phyloP scores from a whole-genome alignment of 495 filamentous ascomycete genomes.

The Penicillium ochrochloron region DNA sequence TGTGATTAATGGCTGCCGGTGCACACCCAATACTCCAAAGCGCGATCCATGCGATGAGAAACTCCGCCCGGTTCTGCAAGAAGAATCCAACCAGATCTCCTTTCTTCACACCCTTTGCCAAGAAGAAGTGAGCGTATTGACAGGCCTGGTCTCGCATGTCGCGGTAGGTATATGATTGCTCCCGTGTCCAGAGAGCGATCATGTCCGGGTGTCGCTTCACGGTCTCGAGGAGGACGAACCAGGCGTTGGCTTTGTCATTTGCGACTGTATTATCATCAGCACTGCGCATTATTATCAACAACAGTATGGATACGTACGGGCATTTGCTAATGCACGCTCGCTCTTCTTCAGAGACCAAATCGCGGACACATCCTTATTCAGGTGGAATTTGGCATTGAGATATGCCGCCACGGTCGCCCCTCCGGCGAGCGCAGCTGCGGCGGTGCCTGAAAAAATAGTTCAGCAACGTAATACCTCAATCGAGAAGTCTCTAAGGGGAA shows the following conservation, averaged over 20 bases:
- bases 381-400: slow-evolving; percentile 70
- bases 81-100: slow-evolving; percentile 73
- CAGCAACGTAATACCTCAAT: background rate
- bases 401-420: slow-evolving; percentile 59
- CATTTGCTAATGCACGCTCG: slow-evolving; percentile 43
- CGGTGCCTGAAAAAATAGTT: slow-evolving; percentile 18
- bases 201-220: slow-evolving; percentile 51
- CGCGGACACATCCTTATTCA: slow-evolving; percentile 60
- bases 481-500: background rate
- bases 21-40: slow-evolving; percentile 67
- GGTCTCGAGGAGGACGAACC: slow-evolving; percentile 67
- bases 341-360: slow-evolving; percentile 38
- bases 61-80: slow-evolving; percentile 70
- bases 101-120: slow-evolving; percentile 60
- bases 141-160: slow-evolving; percentile 59
- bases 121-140: slow-evolving; percentile 70
- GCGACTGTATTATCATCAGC: slow-evolving; percentile 41
- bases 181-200: slow-evolving; percentile 70
- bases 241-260: slow-evolving; percentile 58
- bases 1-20: slow-evolving; percentile 75
- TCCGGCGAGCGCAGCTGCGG: slow-evolving; percentile 43
- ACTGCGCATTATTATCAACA: too few relatives aligned
- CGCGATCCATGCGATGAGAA: slow-evolving; percentile 66
- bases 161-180: slow-evolving; percentile 64
- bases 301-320: slow-evolving; percentile 25